Base-by-base conservation (phyloP, 2,329 filamentous ascomycete genomes). In the Myriosclerotinia curreyana region DNA sequence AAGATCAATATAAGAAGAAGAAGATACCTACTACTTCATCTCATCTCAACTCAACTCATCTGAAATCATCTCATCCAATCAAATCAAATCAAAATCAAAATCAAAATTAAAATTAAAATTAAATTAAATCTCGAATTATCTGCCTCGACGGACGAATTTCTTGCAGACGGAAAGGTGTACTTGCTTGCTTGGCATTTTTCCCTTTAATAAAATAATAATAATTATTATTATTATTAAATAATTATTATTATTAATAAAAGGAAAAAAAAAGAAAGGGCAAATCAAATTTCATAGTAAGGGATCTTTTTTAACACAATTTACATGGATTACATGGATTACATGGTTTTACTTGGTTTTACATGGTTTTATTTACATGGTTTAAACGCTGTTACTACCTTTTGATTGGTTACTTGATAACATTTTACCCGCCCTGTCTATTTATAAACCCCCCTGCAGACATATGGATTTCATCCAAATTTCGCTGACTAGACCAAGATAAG, bases 361-460 rank as follows among this genome's bases (percentile, higher is more conserved):
- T 44, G 6, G 11, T 20, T 50, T 20, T 34, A 36, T 20, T 50
- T 20, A 17, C 15, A 9, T 44, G 6, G 11, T 20, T 50, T 20
- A 17, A 6, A 9, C 14, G 5, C 25, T 44, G 6, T 34, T 36
- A 38, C 28, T 22, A n/a, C 28, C 20, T 55, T 7, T 22, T 62
- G 1, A 62, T 62, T 58, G 60, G 60, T 48, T 28, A 22, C 12
- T 58, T 31, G 28, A 31, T 31, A 31, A 31, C 28, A 31, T 31
- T 59, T 59, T 63, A 50, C 44, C 55, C 61, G 60, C 61, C 52
- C 36, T 59, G 53, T 63, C 53, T 63, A 63, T 63, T 63, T 63
- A 44, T 63, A 63, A 42, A 17, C 28, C 52, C n/a, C n/a, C n/a
- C n/a, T n/a, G n/a, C n/a, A n/a, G n/a, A n/a, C n/a, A n/a, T n/a